phyloP scores from a whole-genome alignment of 257 asterid genomes.

The Przewalskia tangutica region DNA sequence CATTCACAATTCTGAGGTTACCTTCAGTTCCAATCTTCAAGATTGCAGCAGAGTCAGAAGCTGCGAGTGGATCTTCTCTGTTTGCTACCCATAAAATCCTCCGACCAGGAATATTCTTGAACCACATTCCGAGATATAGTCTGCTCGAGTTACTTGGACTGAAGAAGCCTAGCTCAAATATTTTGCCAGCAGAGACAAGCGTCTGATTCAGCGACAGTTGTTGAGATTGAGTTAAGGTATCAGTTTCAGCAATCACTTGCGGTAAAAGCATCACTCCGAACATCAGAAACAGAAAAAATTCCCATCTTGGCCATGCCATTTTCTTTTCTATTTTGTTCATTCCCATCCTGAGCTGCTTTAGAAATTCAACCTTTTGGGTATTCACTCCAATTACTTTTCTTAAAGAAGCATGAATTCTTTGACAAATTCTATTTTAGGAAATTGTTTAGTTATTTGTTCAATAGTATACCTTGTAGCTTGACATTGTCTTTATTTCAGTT shows the following conservation, averaged over 20 bases:
- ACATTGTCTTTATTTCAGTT: not conserved
- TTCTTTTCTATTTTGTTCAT: not conserved
- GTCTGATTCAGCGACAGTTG: slow-evolving; percentile 26
- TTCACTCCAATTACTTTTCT: too few species aligned
- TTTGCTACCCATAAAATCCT: slow-evolving; percentile 15
- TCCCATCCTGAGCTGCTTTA: not conserved
- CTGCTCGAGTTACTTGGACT: slow-evolving; percentile 11
- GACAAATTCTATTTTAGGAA: not conserved
- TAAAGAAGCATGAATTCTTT: not conserved
- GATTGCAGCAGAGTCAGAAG: not conserved
- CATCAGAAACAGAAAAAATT: not conserved
- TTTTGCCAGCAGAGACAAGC: slow-evolving; percentile 27
- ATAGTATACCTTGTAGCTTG: not conserved
- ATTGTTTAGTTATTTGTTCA: not conserved
- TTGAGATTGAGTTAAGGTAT: slow-evolving; percentile 31
- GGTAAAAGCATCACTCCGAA: not conserved
- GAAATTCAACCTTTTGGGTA: not conserved
- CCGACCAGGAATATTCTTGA: slow-evolving; percentile 17
- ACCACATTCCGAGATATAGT: slow-evolving; percentile 61
- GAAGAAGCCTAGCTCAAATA: slow-evolving; percentile 63
- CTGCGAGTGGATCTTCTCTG: not conserved
- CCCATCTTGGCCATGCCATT: not conserved
- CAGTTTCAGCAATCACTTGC: slow-evolving; percentile 7
- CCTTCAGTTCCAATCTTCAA: slow-evolving; percentile 7
- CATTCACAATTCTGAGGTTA: slow-evolving; percentile 9